A percentile compares a stretch with the other conserved stretches of the same genome.
phyloP scores from a whole-genome alignment of 2,329 filamentous ascomycete genomes.

The Colletotrichum costaricense region DNA sequence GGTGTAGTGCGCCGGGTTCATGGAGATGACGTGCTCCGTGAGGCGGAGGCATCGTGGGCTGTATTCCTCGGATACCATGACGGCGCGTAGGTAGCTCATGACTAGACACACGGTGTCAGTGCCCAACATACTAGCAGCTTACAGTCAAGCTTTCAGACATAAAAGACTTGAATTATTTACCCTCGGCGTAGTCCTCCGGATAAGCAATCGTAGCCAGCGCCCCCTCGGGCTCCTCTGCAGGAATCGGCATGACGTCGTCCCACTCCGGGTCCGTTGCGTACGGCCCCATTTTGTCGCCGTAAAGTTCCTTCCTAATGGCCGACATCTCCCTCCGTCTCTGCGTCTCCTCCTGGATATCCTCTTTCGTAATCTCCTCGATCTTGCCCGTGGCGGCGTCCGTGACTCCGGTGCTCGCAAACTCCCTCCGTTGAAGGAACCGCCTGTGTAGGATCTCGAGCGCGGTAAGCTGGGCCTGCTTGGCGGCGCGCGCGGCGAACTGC shows the following conservation, averaged over 20 bases:
- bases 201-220: conserved; percentile 96
- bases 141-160: background rate
- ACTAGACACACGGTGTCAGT: conserved; percentile 56
- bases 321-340: conserved; percentile 63
- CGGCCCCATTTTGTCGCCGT: conserved; percentile 59
- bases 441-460: conserved; percentile 56
- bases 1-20: conserved; percentile 98
- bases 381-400: conserved; percentile 28
- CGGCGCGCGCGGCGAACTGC: conserved; percentile 56
- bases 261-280: conserved; percentile 79
- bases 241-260: conserved; percentile 86
- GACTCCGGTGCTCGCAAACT: conserved; percentile 41
- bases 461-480: conserved; percentile 55
- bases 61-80: conserved; percentile 91
- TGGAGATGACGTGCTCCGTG: conserved; percentile 88
- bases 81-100: conserved; percentile 90
- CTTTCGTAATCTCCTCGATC: conserved; percentile 44
- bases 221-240: conserved; percentile 83
- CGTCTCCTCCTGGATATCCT: conserved; percentile 59
- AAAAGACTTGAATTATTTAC: conserved; percentile 51
- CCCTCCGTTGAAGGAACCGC: conserved; percentile 55
- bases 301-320: conserved; percentile 60
- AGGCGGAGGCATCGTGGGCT: conserved; percentile 82
- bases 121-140: background rate
- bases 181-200: conserved; percentile 86